These are phyloP conservation scores for Pyrenopolyporus hunteri DNA, from an alignment of 495 filamentous ascomycete species.

Conservation along the genomic window DNA sequence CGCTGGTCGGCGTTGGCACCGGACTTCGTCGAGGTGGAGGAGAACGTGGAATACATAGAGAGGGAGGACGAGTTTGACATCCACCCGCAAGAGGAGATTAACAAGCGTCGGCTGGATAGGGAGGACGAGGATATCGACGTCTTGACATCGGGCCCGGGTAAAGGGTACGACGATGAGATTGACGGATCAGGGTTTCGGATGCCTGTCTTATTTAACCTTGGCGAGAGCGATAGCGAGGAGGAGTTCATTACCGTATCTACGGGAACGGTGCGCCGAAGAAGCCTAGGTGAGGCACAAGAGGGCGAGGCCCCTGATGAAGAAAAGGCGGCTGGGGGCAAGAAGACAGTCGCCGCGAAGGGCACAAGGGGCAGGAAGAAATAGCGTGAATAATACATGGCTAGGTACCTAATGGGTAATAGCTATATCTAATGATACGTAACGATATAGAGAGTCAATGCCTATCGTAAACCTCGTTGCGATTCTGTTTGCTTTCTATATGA, in stretches of 20 bases:
- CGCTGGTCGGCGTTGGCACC: constrained; percentile 96
- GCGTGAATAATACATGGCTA: background rate
- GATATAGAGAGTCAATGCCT: too few species aligned
- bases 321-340: constrained; percentile 43
- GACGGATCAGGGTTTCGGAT: constrained; percentile 70
- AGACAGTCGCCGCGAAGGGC: constrained; percentile 29
- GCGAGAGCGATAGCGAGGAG: constrained; percentile 77
- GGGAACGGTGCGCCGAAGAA: constrained; percentile 81
- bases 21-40: constrained; percentile 96
- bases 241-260: constrained; percentile 85
- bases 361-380: constrained; percentile 41
- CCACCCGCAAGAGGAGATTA: constrained; percentile 91
- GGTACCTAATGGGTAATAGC: background rate
- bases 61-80: constrained; percentile 98
- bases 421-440: background rate
- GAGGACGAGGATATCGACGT: constrained; percentile 91
- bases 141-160: constrained; percentile 71
- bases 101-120: constrained; percentile 83
- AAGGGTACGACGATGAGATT: constrained; percentile 61
- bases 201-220: constrained; percentile 84
- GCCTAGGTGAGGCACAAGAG: constrained; percentile 53
- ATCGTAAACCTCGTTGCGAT: too few species aligned
- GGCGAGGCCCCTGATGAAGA: constrained; percentile 51
- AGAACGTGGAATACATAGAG: constrained; percentile 96
- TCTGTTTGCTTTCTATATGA: too few species aligned